These are phyloP conservation scores for Albifimbria verrucaria DNA, from an alignment of 2,329 filamentous ascomycete species.

Conservation along the genomic window DNA sequence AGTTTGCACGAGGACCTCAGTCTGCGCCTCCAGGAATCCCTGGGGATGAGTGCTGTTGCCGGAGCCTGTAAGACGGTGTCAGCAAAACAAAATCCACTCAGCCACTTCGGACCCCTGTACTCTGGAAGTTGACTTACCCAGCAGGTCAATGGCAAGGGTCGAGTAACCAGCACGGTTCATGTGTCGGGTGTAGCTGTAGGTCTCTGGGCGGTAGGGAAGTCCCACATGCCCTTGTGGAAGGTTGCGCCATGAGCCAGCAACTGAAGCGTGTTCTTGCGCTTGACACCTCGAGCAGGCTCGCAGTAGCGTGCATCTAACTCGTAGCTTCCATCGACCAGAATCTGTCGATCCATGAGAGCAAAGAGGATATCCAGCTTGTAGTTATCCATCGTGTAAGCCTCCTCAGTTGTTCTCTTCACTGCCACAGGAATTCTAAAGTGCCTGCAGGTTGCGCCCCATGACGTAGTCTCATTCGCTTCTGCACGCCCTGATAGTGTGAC, in stretches of 20 bases:
- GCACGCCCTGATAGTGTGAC: neutral
- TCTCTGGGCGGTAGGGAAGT: conserved; percentile 17
- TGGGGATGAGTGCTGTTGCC: conserved; percentile 18
- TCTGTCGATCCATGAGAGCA: conserved; percentile 9
- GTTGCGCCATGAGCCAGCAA: conserved; percentile 16
- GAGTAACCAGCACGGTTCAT: conserved; percentile 14
- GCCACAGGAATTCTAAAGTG: conserved; percentile 12
- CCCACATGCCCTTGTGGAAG: conserved; percentile 19
- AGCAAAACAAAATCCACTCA: neutral
- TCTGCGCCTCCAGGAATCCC: conserved; percentile 16
- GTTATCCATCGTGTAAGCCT: conserved; percentile 6
- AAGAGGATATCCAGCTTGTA: conserved; percentile 11
- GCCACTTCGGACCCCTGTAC: neutral
- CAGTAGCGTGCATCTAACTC: conserved; percentile 14
- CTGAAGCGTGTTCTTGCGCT: conserved; percentile 13
- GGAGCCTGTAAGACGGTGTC: conserved; percentile 3
- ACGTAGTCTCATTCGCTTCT: neutral
- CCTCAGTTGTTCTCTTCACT: conserved; percentile 9
- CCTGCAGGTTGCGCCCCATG: conserved; percentile 6
- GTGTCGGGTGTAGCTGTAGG: conserved; percentile 13
- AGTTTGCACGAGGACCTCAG: conserved; percentile 14
- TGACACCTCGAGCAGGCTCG: conserved; percentile 6
- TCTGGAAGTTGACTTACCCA: neutral
- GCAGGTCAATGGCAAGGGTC: conserved; percentile 15
- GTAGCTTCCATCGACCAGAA: conserved; percentile 12